These are phyloP conservation scores for Solanum habrochaites DNA, from an alignment of 257 asterid genomes.

Conservation along the genomic window DNA sequence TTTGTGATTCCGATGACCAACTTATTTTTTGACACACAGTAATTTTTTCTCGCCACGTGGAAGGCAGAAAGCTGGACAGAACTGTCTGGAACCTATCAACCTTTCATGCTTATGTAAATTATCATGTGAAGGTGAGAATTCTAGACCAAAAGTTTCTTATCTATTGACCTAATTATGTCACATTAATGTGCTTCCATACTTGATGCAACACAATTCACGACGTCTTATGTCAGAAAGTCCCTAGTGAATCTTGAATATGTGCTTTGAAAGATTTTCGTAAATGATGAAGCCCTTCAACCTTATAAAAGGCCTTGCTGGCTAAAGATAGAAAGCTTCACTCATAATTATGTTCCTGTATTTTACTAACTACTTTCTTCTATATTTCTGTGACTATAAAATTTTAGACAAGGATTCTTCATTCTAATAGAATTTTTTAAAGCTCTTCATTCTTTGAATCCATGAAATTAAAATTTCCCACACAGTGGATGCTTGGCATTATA, in stretches of 20 bases:
- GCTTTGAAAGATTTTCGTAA: not conserved
- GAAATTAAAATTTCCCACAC: not conserved
- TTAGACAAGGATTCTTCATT: not conserved
- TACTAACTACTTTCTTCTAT: not conserved
- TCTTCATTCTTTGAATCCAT: not conserved
- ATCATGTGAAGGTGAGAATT: conserved; percentile 82
- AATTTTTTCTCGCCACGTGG: conserved; percentile 86
- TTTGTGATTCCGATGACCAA: not conserved
- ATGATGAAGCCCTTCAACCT: not conserved
- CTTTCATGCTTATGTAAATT: conserved; percentile 92
- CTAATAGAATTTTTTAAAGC: not conserved
- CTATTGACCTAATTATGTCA: not conserved
- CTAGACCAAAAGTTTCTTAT: not conserved
- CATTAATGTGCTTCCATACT: not conserved
- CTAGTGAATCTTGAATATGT: not conserved
- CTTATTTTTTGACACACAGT: conserved; percentile 28
- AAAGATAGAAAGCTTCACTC: not conserved
- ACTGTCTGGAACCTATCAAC: conserved; percentile 91
- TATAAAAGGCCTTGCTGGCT: not conserved
- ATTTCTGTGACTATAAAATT: not conserved
- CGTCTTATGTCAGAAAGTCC: not conserved
- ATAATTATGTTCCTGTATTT: not conserved
- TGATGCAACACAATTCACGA: not conserved
- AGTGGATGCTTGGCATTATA: not conserved
- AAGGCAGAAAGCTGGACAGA: conserved; percentile 89